phyloP scores from a whole-genome alignment of 1,284 basidiomycete genomes.

The Moesziomyces sp. region DNA sequence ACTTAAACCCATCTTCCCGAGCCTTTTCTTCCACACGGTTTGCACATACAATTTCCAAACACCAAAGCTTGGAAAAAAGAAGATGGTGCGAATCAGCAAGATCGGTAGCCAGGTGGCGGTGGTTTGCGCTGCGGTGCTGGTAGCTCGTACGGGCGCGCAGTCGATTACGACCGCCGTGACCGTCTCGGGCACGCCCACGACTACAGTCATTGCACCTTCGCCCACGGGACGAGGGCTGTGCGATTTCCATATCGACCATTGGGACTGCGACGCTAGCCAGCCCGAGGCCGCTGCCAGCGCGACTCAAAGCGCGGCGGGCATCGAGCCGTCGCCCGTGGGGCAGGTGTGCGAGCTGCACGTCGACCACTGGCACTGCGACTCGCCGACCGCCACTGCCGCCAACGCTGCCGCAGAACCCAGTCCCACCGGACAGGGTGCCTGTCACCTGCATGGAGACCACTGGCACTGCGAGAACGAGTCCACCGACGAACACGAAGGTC shows the following conservation, averaged over 20 bases:
- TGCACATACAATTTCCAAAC: too few relatives aligned
- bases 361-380: conserved; percentile 32
- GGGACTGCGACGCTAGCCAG: conserved; percentile 30
- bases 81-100: too few relatives aligned
- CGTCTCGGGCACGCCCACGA: conserved; percentile 18
- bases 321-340: conserved; percentile 20
- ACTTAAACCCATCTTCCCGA: too few relatives aligned
- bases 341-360: conserved; percentile 27
- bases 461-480: conserved; percentile 39
- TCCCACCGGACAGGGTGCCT: conserved; percentile 29
- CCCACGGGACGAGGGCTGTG: conserved; percentile 38
- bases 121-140: too few relatives aligned
- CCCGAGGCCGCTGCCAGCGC: conserved; percentile 7
- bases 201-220: conserved; percentile 17
- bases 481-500: conserved; percentile 9
- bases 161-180: conserved; percentile 18
- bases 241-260: conserved; percentile 35
- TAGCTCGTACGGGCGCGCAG: conserved; percentile 1
- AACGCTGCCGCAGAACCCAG: conserved; percentile 18
- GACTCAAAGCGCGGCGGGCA: background rate
- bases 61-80: too few relatives aligned
- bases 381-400: conserved; percentile 3
- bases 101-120: too few relatives aligned
- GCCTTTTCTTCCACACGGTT: too few relatives aligned
- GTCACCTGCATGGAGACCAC: conserved; percentile 41